Conservation (phyloP, 306 rosid genomes). For the Quercus aquifolioides region DNA sequence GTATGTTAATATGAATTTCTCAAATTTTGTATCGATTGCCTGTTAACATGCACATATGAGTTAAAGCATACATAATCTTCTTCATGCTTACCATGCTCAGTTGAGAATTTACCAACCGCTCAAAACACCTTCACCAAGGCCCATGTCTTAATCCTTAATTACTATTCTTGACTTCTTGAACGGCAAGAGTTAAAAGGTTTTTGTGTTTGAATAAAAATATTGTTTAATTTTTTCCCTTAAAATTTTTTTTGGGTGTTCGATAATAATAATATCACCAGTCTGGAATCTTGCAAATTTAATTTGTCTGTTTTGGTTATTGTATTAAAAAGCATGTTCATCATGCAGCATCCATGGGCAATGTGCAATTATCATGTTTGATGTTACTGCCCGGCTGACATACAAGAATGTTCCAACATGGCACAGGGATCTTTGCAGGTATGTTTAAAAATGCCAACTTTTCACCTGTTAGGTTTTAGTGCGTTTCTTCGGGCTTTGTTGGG, state of each 20-base stretch:
- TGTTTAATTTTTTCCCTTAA: background rate
- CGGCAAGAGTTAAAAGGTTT: background rate
- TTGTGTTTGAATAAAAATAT: background rate
- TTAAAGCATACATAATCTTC: background rate
- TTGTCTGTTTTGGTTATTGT: background rate
- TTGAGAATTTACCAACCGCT: background rate
- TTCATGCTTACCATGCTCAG: background rate
- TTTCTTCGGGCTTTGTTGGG: background rate
- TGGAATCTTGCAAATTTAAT: background rate
- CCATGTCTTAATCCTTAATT: background rate
- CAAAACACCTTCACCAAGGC: background rate
- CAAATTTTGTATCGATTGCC: no score
- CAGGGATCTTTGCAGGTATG: conserved; percentile 70
- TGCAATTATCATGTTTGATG: conserved; percentile 81
- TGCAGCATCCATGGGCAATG: conserved; percentile 83
- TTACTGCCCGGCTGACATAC: conserved; percentile 69
- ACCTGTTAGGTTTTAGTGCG: background rate
- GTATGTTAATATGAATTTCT: no score
- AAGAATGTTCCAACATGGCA: conserved; percentile 85
- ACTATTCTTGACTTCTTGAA: background rate
- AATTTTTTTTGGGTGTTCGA: background rate
- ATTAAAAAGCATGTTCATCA: background rate
- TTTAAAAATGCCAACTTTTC: background rate
- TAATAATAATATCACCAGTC: background rate
- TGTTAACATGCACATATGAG: no score